phyloP scores from a whole-genome alignment of 2,329 filamentous ascomycete species.

The Claviceps sp. region DNA sequence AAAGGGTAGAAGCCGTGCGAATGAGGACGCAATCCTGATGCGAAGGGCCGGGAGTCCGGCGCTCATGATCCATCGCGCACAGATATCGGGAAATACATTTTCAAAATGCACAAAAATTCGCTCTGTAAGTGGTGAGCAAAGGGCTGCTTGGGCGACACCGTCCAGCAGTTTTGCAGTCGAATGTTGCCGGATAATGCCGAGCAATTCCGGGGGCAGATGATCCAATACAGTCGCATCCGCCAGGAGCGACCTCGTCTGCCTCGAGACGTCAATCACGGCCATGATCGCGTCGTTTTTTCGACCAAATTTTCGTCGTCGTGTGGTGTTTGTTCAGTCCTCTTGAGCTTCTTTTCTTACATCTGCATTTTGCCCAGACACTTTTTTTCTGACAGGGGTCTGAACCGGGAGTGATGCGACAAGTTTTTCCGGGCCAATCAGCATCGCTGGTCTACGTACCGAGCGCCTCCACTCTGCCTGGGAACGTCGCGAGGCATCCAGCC shows the following conservation, averaged over 20 bases:
- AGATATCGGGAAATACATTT: slow-evolving; percentile 65
- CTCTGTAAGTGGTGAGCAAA: slow-evolving; percentile 58
- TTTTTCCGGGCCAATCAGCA: slow-evolving; percentile 24
- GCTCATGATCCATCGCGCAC: slow-evolving; percentile 60
- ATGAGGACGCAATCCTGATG: slow-evolving; percentile 47
- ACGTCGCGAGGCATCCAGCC: background rate
- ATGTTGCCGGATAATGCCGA: slow-evolving; percentile 50
- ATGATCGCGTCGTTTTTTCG: slow-evolving; percentile 27
- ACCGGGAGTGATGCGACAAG: slow-evolving; percentile 20
- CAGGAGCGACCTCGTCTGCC: slow-evolving; percentile 42
- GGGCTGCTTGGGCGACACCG: slow-evolving; percentile 53
- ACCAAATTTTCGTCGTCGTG: slow-evolving; percentile 14
- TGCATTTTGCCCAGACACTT: slow-evolving; percentile 8
- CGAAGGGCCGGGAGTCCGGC: slow-evolving; percentile 24
- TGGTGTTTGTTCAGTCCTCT: slow-evolving; percentile 10
- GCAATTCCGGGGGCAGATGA: slow-evolving; percentile 56
- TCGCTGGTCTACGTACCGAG: background rate
- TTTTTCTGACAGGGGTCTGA: slow-evolving; percentile 19
- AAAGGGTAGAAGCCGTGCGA: slow-evolving; percentile 70
- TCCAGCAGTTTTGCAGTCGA: slow-evolving; percentile 56
- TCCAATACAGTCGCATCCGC: slow-evolving; percentile 38
- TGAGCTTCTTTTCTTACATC: background rate
- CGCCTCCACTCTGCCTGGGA: background rate
- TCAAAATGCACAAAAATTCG: slow-evolving; percentile 63
- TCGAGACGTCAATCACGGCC: slow-evolving; percentile 41